These are phyloP conservation scores for Phytomonas serpens DNA, from an alignment of 208 protist species.

Conservation along the genomic window DNA sequence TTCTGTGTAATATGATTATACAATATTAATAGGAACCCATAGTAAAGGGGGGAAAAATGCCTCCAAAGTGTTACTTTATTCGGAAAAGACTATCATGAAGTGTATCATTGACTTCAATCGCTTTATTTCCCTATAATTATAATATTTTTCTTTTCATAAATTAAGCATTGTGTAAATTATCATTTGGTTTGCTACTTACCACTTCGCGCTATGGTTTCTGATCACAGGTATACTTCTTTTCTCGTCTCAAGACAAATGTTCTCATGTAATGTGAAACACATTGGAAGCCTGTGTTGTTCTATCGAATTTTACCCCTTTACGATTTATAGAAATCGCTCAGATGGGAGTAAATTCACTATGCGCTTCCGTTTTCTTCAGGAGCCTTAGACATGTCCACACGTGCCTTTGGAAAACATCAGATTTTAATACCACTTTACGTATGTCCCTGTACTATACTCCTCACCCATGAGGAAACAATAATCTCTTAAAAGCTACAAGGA, in stretches of 20 bases:
- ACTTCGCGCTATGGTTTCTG: not conserved
- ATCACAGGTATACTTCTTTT: not conserved
- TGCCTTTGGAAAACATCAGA: not conserved
- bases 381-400: not conserved
- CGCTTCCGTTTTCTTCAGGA: not conserved
- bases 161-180: not conserved
- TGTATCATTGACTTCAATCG: no score
- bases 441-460: not conserved
- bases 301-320: not conserved
- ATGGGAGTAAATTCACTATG: not conserved
- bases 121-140: not conserved
- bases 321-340: not conserved
- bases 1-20: no score
- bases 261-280: not conserved
- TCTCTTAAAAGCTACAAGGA: not conserved
- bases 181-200: not conserved
- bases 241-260: not conserved
- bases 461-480: not conserved
- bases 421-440: not conserved
- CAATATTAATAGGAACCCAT: no score
- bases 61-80: no score
- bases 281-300: not conserved
- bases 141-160: not conserved
- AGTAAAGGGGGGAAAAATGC: no score
- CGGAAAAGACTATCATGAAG: no score